phyloP scores from a whole-genome alignment of 2,329 filamentous ascomycete species.

The Fusarium papillatum region DNA sequence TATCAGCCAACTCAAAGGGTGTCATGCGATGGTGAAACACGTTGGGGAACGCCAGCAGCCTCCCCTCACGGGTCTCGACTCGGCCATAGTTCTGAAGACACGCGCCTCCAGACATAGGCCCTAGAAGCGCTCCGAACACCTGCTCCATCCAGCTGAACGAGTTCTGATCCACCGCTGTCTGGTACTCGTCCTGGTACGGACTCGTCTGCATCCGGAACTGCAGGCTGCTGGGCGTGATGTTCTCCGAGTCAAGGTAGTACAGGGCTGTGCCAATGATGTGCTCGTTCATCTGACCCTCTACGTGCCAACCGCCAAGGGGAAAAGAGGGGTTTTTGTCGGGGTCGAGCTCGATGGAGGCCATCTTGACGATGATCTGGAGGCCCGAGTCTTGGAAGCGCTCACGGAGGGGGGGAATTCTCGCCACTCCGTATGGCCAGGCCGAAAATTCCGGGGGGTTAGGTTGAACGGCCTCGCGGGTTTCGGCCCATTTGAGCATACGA shows the following conservation, averaged over 20 bases:
- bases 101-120: fast-evolving
- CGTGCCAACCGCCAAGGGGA: slow-evolving; percentile 35
- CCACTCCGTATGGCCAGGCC: background rate
- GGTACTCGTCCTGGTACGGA: background rate
- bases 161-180: background rate
- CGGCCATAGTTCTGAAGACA: slow-evolving; percentile 34
- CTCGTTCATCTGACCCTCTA: slow-evolving; percentile 46
- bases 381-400: slow-evolving; percentile 20
- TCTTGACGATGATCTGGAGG: slow-evolving; percentile 72
- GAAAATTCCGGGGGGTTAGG: background rate
- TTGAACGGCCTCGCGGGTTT: background rate
- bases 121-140: background rate
- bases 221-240: slow-evolving; percentile 32
- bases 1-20: slow-evolving; percentile 59
- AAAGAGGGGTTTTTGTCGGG: slow-evolving; percentile 39
- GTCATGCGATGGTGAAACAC: background rate
- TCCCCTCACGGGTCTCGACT: slow-evolving; percentile 11
- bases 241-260: slow-evolving; percentile 42
- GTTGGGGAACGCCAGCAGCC: slow-evolving; percentile 35
- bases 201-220: slow-evolving; percentile 35
- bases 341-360: slow-evolving; percentile 50
- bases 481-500: background rate
- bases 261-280: slow-evolving; percentile 45
- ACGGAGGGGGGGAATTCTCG: slow-evolving; percentile 5
- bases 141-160: slow-evolving; percentile 21